Percentiles rank a stretch among this genome's conserved stretches.
phyloP scores from a whole-genome alignment of 2,329 filamentous ascomycete genomes.

The Neofusicoccum laricinum region DNA sequence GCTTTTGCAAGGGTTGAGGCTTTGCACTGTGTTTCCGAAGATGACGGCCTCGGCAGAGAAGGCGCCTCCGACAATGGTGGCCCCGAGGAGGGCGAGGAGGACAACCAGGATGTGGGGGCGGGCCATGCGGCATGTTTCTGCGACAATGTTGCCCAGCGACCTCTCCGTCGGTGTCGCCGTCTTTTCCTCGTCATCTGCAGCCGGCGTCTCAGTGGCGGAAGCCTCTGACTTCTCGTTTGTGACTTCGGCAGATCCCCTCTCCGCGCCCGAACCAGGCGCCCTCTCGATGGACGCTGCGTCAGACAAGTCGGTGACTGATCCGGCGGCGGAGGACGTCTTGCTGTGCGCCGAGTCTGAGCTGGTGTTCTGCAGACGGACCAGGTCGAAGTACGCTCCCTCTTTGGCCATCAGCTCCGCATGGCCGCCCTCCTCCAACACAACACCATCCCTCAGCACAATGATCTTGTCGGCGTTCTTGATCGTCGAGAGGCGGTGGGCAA shows the following conservation, averaged over 20 bases:
- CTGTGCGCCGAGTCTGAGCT: slow-evolving; percentile 23
- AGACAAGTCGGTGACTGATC: slow-evolving; percentile 15
- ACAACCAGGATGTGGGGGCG: slow-evolving; percentile 47
- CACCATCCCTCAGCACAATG: slow-evolving; percentile 37
- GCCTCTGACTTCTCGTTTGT: slow-evolving; percentile 17
- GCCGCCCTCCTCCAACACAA: slow-evolving; percentile 36
- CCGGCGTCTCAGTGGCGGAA: background rate
- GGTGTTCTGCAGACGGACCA: slow-evolving; percentile 45
- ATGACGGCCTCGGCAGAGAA: slow-evolving; percentile 58
- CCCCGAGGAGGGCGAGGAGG: slow-evolving; percentile 48
- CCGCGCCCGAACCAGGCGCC: slow-evolving; percentile 21
- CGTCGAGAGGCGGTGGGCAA: slow-evolving; percentile 39
- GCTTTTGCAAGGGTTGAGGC: slow-evolving; percentile 53
- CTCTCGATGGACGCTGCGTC: slow-evolving; percentile 17
- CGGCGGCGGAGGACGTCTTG: background rate
- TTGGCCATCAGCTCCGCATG: slow-evolving; percentile 32
- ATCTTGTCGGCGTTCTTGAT: slow-evolving; percentile 37
- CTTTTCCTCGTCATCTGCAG: background rate
- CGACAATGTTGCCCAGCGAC: slow-evolving; percentile 21
- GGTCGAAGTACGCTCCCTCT: slow-evolving; percentile 46
- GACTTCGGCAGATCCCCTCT: slow-evolving; percentile 21
- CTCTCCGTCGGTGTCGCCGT: background rate
- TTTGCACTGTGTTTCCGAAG: slow-evolving; percentile 60
- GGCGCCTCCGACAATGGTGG: slow-evolving; percentile 54
- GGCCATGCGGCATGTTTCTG: background rate